Evolutionary conservation across 2,329 filamentous ascomycete genomes (phyloP).

Genomic region (Fusarium haematococcum): DNA sequence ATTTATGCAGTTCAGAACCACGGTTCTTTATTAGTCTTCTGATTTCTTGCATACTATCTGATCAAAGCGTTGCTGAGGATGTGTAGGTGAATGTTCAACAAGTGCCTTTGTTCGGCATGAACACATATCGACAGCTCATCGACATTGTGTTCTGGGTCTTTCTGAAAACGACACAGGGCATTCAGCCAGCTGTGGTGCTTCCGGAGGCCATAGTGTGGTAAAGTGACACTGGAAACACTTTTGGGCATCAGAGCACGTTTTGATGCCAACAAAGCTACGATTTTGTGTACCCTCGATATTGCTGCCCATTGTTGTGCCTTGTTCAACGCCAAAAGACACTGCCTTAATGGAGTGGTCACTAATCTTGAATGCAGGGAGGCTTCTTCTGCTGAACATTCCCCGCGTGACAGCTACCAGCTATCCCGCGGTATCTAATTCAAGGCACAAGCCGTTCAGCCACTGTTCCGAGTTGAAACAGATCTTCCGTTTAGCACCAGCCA

Average conservation of each 20-base stretch:
- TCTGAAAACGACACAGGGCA: neutral
- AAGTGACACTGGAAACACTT: neutral
- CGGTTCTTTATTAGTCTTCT: neutral
- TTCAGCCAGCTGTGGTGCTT: neutral
- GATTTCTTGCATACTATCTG: neutral
- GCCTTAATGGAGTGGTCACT: neutral
- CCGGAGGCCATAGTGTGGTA: neutral
- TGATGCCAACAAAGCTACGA: neutral
- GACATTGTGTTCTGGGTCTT: neutral
- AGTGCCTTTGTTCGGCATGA: neutral
- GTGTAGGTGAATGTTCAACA: neutral
- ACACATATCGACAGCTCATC: neutral
- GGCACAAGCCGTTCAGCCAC: neutral
- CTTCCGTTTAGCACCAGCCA: neutral
- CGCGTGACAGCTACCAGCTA: neutral
- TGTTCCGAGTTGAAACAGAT: neutral
- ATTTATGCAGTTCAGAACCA: neutral
- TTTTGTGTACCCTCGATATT: neutral
- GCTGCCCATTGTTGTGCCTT: too few relatives aligned
- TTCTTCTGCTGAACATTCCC: neutral
- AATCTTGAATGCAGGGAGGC: neutral
- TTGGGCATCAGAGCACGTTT: neutral
- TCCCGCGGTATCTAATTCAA: neutral
- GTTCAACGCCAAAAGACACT: neutral
- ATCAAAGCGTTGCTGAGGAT: neutral